phyloP scores from a whole-genome alignment of 2,329 filamentous ascomycete genomes.

The Aspergillus clavatus region DNA sequence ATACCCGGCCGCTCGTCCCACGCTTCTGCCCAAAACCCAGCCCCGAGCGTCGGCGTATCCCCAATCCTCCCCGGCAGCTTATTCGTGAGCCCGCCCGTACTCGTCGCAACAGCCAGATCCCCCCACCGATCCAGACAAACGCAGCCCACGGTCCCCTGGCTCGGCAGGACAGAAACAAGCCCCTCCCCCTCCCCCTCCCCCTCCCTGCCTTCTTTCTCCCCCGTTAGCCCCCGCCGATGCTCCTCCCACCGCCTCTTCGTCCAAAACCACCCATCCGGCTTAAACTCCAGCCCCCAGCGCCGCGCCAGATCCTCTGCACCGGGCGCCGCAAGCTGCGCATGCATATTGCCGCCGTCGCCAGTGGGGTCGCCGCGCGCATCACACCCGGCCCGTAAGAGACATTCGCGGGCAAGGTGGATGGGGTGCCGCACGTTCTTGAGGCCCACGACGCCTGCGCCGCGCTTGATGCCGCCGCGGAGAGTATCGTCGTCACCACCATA shows the following conservation, averaged over 20 bases:
- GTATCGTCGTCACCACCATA: constrained; percentile 38
- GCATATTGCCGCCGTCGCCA: constrained; percentile 40
- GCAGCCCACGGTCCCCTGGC: constrained; percentile 79
- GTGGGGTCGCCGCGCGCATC: constrained; percentile 57
- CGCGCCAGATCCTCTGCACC: constrained; percentile 65
- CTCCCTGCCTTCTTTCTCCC: too few species aligned
- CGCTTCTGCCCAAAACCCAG: constrained; percentile 86
- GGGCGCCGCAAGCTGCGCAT: constrained; percentile 64
- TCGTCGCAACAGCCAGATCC: constrained; percentile 62
- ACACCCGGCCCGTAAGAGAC: constrained; percentile 52
- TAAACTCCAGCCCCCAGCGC: constrained; percentile 60
- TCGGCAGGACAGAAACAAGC: too few species aligned
- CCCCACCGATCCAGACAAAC: constrained; percentile 75
- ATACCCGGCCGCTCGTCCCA: constrained; percentile 49
- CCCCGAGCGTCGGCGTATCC: constrained; percentile 77
- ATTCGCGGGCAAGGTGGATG: constrained; percentile 64
- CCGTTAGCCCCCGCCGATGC: constrained; percentile 58
- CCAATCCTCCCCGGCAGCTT: constrained; percentile 81
- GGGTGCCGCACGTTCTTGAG: constrained; percentile 73
- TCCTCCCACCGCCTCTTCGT: constrained; percentile 75
- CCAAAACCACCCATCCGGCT: constrained; percentile 69
- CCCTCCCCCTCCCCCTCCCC: too few species aligned
- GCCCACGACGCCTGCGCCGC: constrained; percentile 71
- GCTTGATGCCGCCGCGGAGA: constrained; percentile 56
- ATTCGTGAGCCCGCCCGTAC: constrained; percentile 77